These are phyloP conservation scores for Magnaporthales sp. DNA, from an alignment of 2,329 filamentous ascomycete species.

Conservation along the genomic window DNA sequence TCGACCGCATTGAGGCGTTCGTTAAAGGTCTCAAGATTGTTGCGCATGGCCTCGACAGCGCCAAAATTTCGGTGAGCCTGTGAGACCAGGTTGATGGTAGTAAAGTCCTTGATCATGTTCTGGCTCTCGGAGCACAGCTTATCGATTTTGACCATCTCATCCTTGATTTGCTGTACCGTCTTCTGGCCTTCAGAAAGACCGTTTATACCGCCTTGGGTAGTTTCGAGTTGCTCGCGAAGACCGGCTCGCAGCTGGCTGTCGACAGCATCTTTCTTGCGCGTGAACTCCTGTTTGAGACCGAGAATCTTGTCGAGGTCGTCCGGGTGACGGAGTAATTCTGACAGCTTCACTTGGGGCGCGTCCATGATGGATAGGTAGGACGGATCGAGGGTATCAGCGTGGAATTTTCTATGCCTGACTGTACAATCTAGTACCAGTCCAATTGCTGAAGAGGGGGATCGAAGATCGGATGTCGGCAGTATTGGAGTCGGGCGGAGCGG, in stretches of 20 bases:
- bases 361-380: too few relatives aligned
- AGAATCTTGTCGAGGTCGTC: conserved; percentile 97
- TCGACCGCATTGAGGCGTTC: conserved; percentile 68
- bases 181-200: conserved; percentile 85
- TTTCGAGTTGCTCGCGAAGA: conserved; percentile 85
- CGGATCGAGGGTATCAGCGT: too few relatives aligned
- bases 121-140: conserved; percentile 94
- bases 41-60: conserved; percentile 87
- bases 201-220: conserved; percentile 87
- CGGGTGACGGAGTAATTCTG: conserved; percentile 87
- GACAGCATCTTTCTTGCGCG: conserved; percentile 84
- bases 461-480: neutral
- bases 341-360: conserved; percentile 68
- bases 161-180: conserved; percentile 86
- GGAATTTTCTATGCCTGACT: neutral
- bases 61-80: conserved; percentile 96
- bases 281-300: conserved; percentile 83
- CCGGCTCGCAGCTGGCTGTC: conserved; percentile 85
- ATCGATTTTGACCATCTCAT: conserved; percentile 98
- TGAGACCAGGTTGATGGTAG: conserved; percentile 82
- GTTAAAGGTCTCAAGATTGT: conserved; percentile 81
- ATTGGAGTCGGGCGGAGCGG: neutral
- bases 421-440: neutral
- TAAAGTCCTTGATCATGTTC: conserved; percentile 95
- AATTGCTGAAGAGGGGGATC: neutral